Percentiles rank a stretch among this genome's conserved stretches.
phyloP scores from a whole-genome alignment of 2,329 filamentous ascomycete genomes.

The Hypoxylon sp. region DNA sequence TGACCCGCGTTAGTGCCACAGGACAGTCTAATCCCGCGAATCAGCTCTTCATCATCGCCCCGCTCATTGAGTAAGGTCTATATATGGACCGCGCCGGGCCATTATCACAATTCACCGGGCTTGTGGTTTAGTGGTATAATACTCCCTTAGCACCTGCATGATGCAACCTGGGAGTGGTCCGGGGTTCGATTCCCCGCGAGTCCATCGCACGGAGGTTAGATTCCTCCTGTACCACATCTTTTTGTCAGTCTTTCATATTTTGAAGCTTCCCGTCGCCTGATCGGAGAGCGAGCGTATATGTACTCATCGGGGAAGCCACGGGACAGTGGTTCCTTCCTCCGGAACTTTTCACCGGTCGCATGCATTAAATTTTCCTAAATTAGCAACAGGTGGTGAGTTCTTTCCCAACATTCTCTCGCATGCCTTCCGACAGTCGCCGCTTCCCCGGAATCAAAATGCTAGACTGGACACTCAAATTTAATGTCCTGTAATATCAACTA shows the following conservation, averaged over 20 bases:
- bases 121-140: constrained; percentile 50
- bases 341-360: constrained; percentile 2
- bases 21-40: not conserved
- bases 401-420: not conserved
- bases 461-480: not conserved
- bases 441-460: not conserved
- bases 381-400: not conserved
- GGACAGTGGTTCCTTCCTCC: not conserved
- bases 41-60: not conserved
- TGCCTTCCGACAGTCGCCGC: not conserved
- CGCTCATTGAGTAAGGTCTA: not conserved
- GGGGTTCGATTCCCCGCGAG: constrained; percentile 65
- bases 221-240: constrained; percentile 38
- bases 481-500: too few species aligned
- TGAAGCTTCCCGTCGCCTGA: not conserved
- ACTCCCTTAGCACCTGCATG: constrained; percentile 47
- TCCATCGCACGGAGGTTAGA: constrained; percentile 54
- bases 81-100: not conserved
- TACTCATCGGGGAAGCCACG: not conserved
- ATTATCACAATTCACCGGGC: constrained; percentile 19
- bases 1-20: not conserved
- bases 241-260: constrained; percentile 7
- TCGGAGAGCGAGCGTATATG: not conserved
- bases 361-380: not conserved
- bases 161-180: constrained; percentile 59